Evolutionary conservation across 179 eudicot genomes (phyloP).

Genomic region (Beta corolliflora): DNA sequence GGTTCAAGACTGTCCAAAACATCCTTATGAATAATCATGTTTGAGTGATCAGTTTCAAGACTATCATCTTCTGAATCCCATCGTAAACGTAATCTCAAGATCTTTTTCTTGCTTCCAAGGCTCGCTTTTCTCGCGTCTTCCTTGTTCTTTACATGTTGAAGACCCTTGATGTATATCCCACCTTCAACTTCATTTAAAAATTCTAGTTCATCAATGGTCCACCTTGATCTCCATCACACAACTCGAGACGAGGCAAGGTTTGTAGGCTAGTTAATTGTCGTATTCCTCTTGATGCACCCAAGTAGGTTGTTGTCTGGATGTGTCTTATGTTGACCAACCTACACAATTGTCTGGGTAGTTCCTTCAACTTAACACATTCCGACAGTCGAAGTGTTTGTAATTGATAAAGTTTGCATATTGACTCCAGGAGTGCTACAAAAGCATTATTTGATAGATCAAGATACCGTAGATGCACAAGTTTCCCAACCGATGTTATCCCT

Average conservation of each 20-base stretch:
- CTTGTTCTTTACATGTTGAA: conserved; percentile 19
- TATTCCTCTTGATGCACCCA: conserved; percentile 8
- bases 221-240: conserved; percentile 12
- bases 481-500: conserved; percentile 10
- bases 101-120: neutral
- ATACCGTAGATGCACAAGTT: conserved; percentile 3
- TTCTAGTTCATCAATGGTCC: conserved; percentile 21
- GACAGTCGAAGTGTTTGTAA: neutral
- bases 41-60: too few species aligned
- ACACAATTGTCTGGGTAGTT: too few species aligned
- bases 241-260: neutral
- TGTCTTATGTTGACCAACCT: too few species aligned
- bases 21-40: too few species aligned
- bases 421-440: neutral
- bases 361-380: too few species aligned
- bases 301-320: too few species aligned
- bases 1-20: too few species aligned
- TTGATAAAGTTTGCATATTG: neutral
- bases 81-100: too few species aligned
- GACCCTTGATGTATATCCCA: neutral
- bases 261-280: neutral
- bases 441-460: conserved; percentile 6
- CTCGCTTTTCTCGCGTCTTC: conserved; percentile 11
- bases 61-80: too few species aligned
- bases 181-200: neutral